phyloP scores from a whole-genome alignment of 1,139 yeast species.

The Suhomyces yuchorum region DNA sequence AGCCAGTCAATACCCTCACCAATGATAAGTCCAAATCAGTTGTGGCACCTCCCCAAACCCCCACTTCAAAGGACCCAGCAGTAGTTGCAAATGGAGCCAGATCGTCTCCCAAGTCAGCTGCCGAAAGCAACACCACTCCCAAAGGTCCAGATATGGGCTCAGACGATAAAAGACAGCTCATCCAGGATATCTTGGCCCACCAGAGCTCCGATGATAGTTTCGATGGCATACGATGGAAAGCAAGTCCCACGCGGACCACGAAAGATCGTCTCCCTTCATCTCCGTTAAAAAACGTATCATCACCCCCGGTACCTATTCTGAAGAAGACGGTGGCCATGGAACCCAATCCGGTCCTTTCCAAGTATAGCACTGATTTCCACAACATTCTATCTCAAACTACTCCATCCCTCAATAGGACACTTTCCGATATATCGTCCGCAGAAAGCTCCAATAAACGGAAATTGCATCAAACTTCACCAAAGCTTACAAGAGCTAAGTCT shows the following conservation, averaged over 20 bases:
- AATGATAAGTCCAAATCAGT: background rate
- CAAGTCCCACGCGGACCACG: conserved; percentile 29
- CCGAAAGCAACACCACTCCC: background rate
- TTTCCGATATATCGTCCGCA: conserved; percentile 30
- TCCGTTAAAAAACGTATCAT: conserved; percentile 33
- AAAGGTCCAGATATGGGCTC: conserved; percentile 1
- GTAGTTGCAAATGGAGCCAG: background rate
- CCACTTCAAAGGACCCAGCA: background rate
- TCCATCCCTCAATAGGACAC: conserved; percentile 28
- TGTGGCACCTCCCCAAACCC: background rate
- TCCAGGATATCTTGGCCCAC: conserved; percentile 15
- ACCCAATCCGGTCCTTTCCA: conserved; percentile 39
- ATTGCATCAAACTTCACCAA: conserved; percentile 21
- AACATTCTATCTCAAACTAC: conserved; percentile 27
- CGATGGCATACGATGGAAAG: conserved; percentile 48
- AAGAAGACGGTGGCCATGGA: conserved; percentile 23
- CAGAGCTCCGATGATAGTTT: conserved; percentile 52
- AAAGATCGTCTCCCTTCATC: conserved; percentile 30
- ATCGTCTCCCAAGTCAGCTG: background rate
- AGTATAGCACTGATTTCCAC: conserved; percentile 38
- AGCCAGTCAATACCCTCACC: conserved; percentile 36
- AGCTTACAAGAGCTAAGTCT: conserved; percentile 34
- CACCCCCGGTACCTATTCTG: conserved; percentile 15
- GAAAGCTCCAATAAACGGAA: conserved; percentile 14
- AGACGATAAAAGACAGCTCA: conserved; percentile 7